Evolutionary conservation across 1,284 basidiomycete genomes (phyloP), one percentile per base, ranked within the genome.

Genomic region (Cutaneotrichosporon cutaneum): DNA sequence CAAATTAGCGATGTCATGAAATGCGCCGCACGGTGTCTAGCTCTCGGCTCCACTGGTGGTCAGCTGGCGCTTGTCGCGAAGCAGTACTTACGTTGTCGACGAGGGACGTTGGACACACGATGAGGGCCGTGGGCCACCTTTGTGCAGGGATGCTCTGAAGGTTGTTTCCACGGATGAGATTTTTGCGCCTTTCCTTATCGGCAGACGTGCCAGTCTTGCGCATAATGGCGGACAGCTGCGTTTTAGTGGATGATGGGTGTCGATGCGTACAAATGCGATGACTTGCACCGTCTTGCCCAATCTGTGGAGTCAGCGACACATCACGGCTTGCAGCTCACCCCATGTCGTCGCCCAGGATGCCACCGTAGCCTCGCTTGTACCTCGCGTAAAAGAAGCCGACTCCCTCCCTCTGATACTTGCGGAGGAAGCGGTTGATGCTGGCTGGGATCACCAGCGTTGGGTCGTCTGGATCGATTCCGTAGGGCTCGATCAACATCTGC

Each of bases 271-370:
- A 58, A 80, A 80, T 0, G 73, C 63, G 33, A 78, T 74, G 30
- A 79, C 77, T 58, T 79, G 66, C 4, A 67, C 61, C 0, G 66
- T 82, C 67, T 82, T 82, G 4, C 81, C 81, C 6, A 80, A 69
- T 14, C 75, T 62, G 22, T 6, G 27, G 6, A 14, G 50, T 65
- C 26, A 62, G 61, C 36, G 22, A 4, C 32, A 6, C 26, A 52
- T 45, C 0, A 16, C 13, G n/a, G 14, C 1, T 9, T 10, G 8
- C 1, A 8, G 27, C 72, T 56, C 67, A 75, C 69, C 81, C 82
- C 83, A 84, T 84, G 60, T 84, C 83, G 58, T 84, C 83, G 3
- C 81, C 82, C 3, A 83, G 69, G 13, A 83, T 68, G 4, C 75
- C 81, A 1, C 82, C 82, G 30, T 71, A 70, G 0, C 75, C 73